These are phyloP conservation scores for Raffaelea arxii DNA, from an alignment of 2,329 filamentous ascomycete species.

Conservation along the genomic window DNA sequence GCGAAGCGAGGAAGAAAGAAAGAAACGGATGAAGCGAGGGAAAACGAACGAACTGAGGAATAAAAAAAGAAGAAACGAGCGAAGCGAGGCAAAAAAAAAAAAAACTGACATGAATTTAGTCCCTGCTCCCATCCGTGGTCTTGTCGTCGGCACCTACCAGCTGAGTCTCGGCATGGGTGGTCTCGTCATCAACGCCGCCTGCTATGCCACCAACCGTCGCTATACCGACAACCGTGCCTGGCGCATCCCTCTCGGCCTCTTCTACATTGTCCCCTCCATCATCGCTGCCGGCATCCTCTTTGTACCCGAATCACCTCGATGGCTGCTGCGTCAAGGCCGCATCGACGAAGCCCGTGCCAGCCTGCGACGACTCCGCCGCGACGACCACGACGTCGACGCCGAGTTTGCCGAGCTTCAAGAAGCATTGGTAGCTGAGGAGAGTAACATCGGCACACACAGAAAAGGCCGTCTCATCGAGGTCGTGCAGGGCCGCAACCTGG, in stretches of 20 bases:
- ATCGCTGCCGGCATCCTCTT: constrained; percentile 3
- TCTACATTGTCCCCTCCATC: constrained; percentile 6
- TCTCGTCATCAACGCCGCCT: constrained; percentile 15
- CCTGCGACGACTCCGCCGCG: constrained; percentile 6
- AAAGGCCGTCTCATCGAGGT: constrained; percentile 2
- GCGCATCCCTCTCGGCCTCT: constrained; percentile 23
- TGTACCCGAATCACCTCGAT: constrained; percentile 9
- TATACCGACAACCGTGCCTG: constrained; percentile 20
- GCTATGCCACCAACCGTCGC: constrained; percentile 20
- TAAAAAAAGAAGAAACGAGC: no score
- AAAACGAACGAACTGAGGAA: no score
- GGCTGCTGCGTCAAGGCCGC: constrained; percentile 6
- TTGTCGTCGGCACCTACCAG: constrained; percentile 25
- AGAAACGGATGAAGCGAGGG: no score
- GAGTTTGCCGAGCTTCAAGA: constrained; percentile 8
- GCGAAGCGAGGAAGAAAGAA: no score
- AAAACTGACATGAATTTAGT: no score
- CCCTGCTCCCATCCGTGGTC: constrained; percentile 19
- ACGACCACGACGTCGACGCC: constrained; percentile 10
- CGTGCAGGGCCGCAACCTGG: constrained; percentile 3
- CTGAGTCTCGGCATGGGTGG: constrained; percentile 18
- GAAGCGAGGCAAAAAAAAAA: no score
- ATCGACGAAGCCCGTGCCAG: constrained; percentile 4
- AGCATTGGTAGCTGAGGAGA: background rate
- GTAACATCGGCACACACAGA: no score